phyloP scores from a whole-genome alignment of 2,329 filamentous ascomycete genomes.

The Hirsutella minnesotensis region DNA sequence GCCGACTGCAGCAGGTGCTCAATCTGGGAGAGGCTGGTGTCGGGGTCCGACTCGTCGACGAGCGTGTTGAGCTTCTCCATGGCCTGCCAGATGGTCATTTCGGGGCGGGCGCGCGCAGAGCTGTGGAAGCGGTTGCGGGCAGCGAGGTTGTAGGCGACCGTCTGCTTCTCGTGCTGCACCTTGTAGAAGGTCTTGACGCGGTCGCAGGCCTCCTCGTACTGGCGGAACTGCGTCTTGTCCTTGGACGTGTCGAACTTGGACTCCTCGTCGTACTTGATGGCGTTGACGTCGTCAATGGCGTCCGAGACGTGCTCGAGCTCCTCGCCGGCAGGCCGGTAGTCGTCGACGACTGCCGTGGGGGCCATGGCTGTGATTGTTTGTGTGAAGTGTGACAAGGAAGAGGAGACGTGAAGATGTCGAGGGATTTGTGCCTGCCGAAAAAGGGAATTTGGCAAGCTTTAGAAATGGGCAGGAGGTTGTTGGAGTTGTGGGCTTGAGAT shows the following conservation, averaged over 20 bases:
- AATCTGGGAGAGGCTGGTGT: slow-evolving; percentile 79
- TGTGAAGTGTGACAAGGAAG: background rate
- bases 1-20: slow-evolving; percentile 82
- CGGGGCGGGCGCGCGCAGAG: slow-evolving; percentile 46
- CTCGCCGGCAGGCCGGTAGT: slow-evolving; percentile 10
- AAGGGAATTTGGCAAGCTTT: no score
- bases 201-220: slow-evolving; percentile 75
- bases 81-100: slow-evolving; percentile 82
- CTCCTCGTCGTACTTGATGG: slow-evolving; percentile 34
- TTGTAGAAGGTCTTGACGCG: slow-evolving; percentile 80
- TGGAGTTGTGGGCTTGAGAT: background rate
- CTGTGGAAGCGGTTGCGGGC: slow-evolving; percentile 50
- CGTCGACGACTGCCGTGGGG: slow-evolving; percentile 12
- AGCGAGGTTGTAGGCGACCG: slow-evolving; percentile 72
- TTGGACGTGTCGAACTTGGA: slow-evolving; percentile 64
- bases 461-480: background rate
- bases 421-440: background rate
- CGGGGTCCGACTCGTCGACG: slow-evolving; percentile 83
- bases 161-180: slow-evolving; percentile 61
- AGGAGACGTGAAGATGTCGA: background rate
- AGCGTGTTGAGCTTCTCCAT: slow-evolving; percentile 88
- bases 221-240: slow-evolving; percentile 69
- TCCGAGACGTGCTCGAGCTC: slow-evolving; percentile 38
- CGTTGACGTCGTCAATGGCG: slow-evolving; percentile 38
- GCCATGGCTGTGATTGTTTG: slow-evolving; percentile 11